Evolutionary conservation across 371 early-diverging fungal species (phyloP).

Genomic region (Apophysomyces ossiformis): DNA sequence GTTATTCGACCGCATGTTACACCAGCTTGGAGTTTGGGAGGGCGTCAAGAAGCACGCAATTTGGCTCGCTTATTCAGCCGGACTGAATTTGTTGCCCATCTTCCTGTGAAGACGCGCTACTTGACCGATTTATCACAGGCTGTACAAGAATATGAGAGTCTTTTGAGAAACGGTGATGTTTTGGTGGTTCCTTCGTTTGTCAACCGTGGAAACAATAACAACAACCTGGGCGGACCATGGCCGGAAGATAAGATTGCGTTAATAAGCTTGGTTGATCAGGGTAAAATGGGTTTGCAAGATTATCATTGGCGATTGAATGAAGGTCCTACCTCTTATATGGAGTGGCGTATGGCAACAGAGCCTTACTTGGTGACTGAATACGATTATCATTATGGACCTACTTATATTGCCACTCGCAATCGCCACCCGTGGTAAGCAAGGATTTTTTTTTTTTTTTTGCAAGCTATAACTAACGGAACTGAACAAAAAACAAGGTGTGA

Average conservation of each 20-base stretch:
- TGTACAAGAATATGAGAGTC: slow-evolving; percentile 18
- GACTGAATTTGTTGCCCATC: slow-evolving; percentile 47
- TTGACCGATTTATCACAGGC: slow-evolving; percentile 23
- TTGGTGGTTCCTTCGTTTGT: slow-evolving; percentile 47
- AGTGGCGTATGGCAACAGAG: slow-evolving; percentile 38
- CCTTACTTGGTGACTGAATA: slow-evolving; percentile 43
- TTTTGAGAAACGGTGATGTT: slow-evolving; percentile 34
- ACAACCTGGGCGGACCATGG: slow-evolving; percentile 19
- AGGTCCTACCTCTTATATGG: slow-evolving; percentile 39
- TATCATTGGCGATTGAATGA: slow-evolving; percentile 36
- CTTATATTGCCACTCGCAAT: slow-evolving; percentile 32
- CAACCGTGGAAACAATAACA: slow-evolving; percentile 21
- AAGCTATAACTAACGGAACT: neutral
- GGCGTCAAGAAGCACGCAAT: slow-evolving; percentile 49
- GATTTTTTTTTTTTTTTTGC: too few species aligned
- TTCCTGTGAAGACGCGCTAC: slow-evolving; percentile 40
- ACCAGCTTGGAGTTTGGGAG: slow-evolving; percentile 32
- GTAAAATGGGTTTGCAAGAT: slow-evolving; percentile 37
- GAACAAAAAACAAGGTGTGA: slow-evolving; percentile 32
- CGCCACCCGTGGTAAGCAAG: slow-evolving; percentile 45
- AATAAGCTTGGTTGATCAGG: slow-evolving; percentile 33
- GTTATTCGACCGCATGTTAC: slow-evolving; percentile 42
- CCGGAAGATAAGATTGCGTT: slow-evolving; percentile 34
- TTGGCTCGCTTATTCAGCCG: slow-evolving; percentile 64
- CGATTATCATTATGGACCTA: slow-evolving; percentile 44